Evolutionary conservation across 202 grass and related monocot species (phyloP).

Genomic region (Dendrocalamus latiflorus): DNA sequence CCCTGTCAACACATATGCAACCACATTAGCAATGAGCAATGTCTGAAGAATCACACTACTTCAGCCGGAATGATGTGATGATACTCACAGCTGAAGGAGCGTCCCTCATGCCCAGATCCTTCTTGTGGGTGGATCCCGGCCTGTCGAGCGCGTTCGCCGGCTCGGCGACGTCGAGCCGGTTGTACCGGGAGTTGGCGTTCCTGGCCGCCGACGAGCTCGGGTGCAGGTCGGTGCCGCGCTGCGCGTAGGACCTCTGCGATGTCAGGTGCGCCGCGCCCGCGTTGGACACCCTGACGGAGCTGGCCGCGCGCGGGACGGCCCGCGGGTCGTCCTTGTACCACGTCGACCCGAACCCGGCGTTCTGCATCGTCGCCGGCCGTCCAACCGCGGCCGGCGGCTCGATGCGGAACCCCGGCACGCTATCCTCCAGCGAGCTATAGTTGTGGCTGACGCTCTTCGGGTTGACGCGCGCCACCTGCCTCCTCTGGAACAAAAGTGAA

Average conservation of each 20-base stretch:
- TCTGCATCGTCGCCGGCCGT: conserved; percentile 31
- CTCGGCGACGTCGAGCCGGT: no score
- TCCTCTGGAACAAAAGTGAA: conserved; percentile 29
- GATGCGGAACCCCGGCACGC: conserved; percentile 55
- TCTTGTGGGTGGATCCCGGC: no score
- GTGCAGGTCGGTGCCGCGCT: no score
- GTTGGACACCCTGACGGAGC: conserved; percentile 59
- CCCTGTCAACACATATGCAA: conserved; percentile 7
- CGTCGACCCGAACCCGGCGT: conserved; percentile 56
- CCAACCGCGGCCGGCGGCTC: conserved; percentile 42
- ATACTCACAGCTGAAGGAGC: conserved; percentile 26
- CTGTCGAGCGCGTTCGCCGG: no score
- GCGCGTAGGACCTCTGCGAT: conserved; percentile 35
- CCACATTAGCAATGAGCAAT: neutral
- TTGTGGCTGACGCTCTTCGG: conserved; percentile 54
- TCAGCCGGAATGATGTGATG: neutral
- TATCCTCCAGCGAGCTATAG: conserved; percentile 56
- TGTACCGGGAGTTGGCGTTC: no score
- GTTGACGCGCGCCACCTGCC: conserved; percentile 46
- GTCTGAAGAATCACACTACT: neutral
- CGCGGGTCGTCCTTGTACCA: conserved; percentile 56
- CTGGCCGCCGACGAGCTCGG: no score
- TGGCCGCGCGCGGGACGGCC: conserved; percentile 39
- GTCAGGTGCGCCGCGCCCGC: conserved; percentile 18
- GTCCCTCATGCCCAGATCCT: conserved; percentile 37